These are phyloP conservation scores for Fusarium nematophilum DNA, from an alignment of 2,329 filamentous ascomycete species.

Conservation along the genomic window DNA sequence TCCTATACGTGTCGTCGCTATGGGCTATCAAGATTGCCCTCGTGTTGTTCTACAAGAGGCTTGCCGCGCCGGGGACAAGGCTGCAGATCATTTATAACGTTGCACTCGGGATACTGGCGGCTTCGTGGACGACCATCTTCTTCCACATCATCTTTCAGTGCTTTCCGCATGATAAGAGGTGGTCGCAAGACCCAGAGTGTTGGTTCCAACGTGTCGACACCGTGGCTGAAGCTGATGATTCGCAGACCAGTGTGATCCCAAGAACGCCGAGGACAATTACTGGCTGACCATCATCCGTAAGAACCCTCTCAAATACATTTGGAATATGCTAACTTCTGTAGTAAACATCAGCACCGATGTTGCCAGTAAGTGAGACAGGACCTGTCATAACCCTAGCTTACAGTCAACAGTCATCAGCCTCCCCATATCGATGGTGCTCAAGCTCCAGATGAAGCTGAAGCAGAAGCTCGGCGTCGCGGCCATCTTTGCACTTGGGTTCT, in stretches of 20 bases:
- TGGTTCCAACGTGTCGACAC: background rate
- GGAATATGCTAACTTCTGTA: background rate
- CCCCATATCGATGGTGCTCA: slow-evolving; percentile 50
- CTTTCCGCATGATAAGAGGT: slow-evolving; percentile 48
- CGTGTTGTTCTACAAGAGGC: slow-evolving; percentile 55
- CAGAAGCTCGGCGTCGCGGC: slow-evolving; percentile 48
- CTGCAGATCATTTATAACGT: slow-evolving; percentile 53
- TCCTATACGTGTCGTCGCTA: slow-evolving; percentile 53
- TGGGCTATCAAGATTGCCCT: slow-evolving; percentile 56
- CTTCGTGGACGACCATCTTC: slow-evolving; percentile 49
- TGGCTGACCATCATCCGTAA: slow-evolving; percentile 40
- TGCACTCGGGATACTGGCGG: slow-evolving; percentile 45
- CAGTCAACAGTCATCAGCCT: slow-evolving; percentile 43
- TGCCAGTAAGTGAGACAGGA: slow-evolving; percentile 25
- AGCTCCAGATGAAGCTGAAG: slow-evolving; percentile 48
- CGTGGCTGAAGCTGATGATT: background rate
- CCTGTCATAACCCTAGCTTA: background rate
- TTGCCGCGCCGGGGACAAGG: slow-evolving; percentile 50
- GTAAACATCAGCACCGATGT: slow-evolving; percentile 39
- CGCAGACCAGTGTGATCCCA: slow-evolving; percentile 36
- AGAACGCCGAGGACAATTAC: slow-evolving; percentile 32
- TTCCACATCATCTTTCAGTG: slow-evolving; percentile 55
- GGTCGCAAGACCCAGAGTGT: slow-evolving; percentile 45
- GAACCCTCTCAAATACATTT: background rate
- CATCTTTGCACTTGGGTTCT: slow-evolving; percentile 47